These are phyloP conservation scores for Gillenia trifoliata DNA, from an alignment of 306 rosid genomes.

Conservation along the genomic window DNA sequence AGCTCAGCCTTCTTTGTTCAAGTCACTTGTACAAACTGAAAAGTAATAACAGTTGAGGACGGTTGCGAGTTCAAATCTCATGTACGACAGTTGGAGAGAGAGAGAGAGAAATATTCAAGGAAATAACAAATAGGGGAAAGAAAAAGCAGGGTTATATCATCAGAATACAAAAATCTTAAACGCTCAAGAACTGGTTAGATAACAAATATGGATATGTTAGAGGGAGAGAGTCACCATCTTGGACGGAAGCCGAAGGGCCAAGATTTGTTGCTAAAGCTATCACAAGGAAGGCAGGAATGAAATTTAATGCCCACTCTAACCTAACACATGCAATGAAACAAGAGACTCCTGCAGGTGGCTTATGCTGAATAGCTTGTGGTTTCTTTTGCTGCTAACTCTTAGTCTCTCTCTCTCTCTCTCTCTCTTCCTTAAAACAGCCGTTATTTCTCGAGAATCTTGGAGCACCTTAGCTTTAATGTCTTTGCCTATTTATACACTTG, in stretches of 20 bases:
- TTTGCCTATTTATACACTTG: slow-evolving; percentile 13
- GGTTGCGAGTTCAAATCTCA: not conserved
- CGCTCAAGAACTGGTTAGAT: not conserved
- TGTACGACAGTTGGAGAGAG: not conserved
- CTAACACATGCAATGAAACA: too few relatives aligned
- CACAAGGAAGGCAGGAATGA: not conserved
- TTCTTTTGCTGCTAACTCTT: not conserved
- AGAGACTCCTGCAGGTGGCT: not conserved
- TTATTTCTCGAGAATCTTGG: slow-evolving; percentile 11
- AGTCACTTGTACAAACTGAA: not conserved
- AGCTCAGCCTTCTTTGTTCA: not conserved
- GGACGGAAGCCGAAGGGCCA: not conserved
- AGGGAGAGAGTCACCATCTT: slow-evolving; percentile 9
- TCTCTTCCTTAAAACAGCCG: slow-evolving; percentile 2
- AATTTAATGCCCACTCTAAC: too few relatives aligned
- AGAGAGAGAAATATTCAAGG: not conserved
- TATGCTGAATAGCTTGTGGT: not conserved
- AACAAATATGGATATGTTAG: not conserved
- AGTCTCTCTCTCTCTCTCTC: not conserved
- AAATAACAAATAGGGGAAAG: not conserved
- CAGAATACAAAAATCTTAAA: not conserved
- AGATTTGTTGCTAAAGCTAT: not conserved
- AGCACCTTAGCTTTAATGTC: slow-evolving; percentile 14
- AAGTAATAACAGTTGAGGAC: not conserved
- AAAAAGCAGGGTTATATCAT: not conserved